Base-by-base conservation (phyloP, 495 filamentous ascomycete genomes). In the Lasiosphaeriaceae sp. region DNA sequence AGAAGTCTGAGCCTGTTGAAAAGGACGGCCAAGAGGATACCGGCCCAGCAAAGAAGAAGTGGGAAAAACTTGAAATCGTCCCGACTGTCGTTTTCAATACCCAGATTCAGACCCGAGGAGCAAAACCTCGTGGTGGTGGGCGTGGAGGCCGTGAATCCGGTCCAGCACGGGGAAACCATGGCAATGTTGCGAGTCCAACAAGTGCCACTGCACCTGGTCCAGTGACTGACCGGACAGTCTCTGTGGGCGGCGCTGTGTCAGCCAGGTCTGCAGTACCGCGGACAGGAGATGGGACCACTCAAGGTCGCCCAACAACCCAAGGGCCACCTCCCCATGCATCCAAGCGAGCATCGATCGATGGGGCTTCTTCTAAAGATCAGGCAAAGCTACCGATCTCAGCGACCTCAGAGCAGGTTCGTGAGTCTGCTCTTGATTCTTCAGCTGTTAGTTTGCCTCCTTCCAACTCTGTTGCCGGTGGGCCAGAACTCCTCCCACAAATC, bases 81-180 rank as follows among this genome's bases (percentile, higher is more conserved):
- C 92, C 89, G 2, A 86, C 78, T 43, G 87, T 91, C 22, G 82
- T 86, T n/a, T 96, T 93, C 71, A 86, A 86, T 66, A 96, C 91
- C 0, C 88, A 84, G 6, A 65, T 95, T 35, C 89, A 90, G 7
- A 71, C 71, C 21, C 74, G 77, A 55, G 80, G 79, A 45, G 81
- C 84, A 14, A 79, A 88, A 68, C 85, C 82, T 58, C 83, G 80
- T 56, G 76, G 76, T 57, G 80, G 79, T 35, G 68, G 79, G 46
- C 80, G 87, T 54, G 83, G 80, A 44, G 80, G 74, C 19, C 70
- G 74, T 50, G 79, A 76, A 52, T 69, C 68, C 3, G 62, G 54
- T 9, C 57, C 65, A 3, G 56, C 63, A 50, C 43, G 65, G 19
- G 64, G 61, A 19, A 60, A 50, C 47, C 61, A 66, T 29, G 48